phyloP scores from a whole-genome alignment of 2,329 filamentous ascomycete species.

The Bipolaris bicolor region DNA sequence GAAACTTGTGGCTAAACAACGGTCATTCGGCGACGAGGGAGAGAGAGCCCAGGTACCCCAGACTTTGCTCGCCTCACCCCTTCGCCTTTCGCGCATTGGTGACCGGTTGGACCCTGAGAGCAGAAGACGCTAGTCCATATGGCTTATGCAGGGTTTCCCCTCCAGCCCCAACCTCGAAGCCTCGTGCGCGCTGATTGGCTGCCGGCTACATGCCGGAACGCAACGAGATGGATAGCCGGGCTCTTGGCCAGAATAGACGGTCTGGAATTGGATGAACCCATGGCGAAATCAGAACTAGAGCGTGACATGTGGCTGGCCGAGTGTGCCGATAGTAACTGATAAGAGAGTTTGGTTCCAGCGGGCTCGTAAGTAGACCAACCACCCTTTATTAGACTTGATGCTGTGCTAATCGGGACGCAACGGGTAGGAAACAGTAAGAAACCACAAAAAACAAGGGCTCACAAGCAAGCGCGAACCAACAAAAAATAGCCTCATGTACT shows the following conservation, averaged over 20 bases:
- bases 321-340: neutral
- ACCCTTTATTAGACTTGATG: neutral
- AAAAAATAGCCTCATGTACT: too few species aligned
- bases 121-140: neutral
- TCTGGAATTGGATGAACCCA: neutral
- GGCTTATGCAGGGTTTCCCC: slow-evolving; percentile 8
- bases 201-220: neutral
- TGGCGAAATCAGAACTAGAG: neutral
- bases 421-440: neutral
- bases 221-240: neutral
- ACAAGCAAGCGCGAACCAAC: too few species aligned
- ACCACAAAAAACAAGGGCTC: too few species aligned
- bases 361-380: too few species aligned
- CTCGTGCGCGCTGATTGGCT: neutral
- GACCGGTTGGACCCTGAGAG: slow-evolving; percentile 11
- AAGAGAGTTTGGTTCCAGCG: neutral
- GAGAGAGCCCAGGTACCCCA: slow-evolving; percentile 4
- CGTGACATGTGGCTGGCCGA: neutral
- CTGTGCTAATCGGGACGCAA: neutral
- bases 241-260: neutral
- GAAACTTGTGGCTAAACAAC: neutral
- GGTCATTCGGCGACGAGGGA: neutral
- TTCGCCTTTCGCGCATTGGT: neutral
- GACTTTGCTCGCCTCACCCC: slow-evolving; percentile 1
- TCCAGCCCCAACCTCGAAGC: neutral